Conservation (phyloP, 2,329 filamentous ascomycete genomes). For the Scortechinia acanthostroma region DNA sequence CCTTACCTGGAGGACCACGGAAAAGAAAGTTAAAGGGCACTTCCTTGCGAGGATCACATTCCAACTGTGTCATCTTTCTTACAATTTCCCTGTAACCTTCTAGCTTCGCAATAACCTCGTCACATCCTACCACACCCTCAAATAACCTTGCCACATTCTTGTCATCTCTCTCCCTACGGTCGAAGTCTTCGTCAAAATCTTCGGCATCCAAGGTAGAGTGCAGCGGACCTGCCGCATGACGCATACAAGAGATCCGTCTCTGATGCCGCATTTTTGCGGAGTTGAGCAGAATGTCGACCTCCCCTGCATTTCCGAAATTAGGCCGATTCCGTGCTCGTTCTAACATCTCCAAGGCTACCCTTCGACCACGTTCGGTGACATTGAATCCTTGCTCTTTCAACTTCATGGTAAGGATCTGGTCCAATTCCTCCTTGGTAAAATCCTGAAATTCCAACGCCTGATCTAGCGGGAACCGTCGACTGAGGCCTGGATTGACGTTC, state of each 20-base stretch:
- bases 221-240: conserved; percentile 15
- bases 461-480: conserved; percentile 55
- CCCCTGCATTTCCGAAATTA: conserved; percentile 68
- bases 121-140: conserved; percentile 47
- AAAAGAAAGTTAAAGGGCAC: conserved; percentile 67
- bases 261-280: conserved; percentile 43
- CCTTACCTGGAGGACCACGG: conserved; percentile 52
- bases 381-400: conserved; percentile 44
- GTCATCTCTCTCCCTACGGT: conserved; percentile 35
- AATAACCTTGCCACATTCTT: conserved; percentile 47
- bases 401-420: conserved; percentile 54
- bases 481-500: conserved; percentile 66
- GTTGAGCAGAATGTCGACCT: conserved; percentile 64
- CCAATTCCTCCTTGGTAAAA: conserved; percentile 50
- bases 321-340: conserved; percentile 50
- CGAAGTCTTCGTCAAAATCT: conserved; percentile 54
- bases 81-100: conserved; percentile 44
- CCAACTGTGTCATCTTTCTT: conserved; percentile 36
- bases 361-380: conserved; percentile 39
- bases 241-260: conserved; percentile 19
- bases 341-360: conserved; percentile 51
- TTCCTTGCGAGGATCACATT: conserved; percentile 44
- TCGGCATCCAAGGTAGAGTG: conserved; percentile 14
- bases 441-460: conserved; percentile 65
- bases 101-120: conserved; percentile 41